Base-by-base conservation (phyloP, 2,329 filamentous ascomycete genomes). In the Helotiales sp. region DNA sequence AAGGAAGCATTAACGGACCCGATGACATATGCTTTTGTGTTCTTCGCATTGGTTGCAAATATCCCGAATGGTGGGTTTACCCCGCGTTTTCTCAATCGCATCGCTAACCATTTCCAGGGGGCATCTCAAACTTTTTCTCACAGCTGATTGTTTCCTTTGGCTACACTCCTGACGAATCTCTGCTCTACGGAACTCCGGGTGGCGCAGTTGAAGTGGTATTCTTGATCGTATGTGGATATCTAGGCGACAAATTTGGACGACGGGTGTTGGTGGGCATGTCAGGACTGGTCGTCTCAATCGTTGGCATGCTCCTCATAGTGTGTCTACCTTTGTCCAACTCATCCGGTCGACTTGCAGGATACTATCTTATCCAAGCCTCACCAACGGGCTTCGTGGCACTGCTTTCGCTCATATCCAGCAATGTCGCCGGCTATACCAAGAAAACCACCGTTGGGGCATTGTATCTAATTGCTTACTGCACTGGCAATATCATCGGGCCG, bases 51-150 rank as follows among this genome's bases (percentile, higher is more conserved):
- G 30, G 63, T 78, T 7, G 64, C 71, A 11, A 70, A 74, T 63
- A 76, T 77, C 63, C 73, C 73, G 10, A 77, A 77, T 63, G 76
- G 76, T 72, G 40, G 67, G 69, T 64, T 10, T 6, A 8, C 45
- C 22, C 20, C 30, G 1, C 3, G 1, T 10, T 10, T 24, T 24
- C 58, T 30, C 24, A 22, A 6, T 17, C 47, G 5, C 6, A n/a
- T 15, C 34, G 34, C 52, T 68, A 49, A 71, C 34, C 22, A 49
- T n/a, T 3, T 11, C 11, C 34, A 75, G 73, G 86, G 6, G 86
- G 86, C 15, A 85, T 88, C 58, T 82, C 81, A 0, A 88, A 86
- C 65, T 89, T 88, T 69, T 85, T 84, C 60, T 87, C 85, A 0
- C 79, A 88, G 58, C 86, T 89, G 59, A 87, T 88, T 70, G 75